Conservation (phyloP, 257 asterid species). For the Coffea canephora region DNA sequence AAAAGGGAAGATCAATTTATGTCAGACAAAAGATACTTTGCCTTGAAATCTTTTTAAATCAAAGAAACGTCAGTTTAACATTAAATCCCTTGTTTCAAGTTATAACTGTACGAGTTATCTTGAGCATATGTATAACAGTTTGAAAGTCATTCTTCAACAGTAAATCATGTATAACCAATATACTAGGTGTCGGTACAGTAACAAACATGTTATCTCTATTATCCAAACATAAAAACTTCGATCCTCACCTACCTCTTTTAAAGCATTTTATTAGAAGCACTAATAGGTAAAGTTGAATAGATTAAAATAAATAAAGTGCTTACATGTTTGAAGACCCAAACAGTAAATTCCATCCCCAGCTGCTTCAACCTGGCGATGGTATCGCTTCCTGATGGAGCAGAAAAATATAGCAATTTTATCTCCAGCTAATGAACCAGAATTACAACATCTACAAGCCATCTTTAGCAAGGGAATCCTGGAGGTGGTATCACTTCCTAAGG, state of each 20-base stretch:
- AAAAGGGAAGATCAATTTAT: background rate
- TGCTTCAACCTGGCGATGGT: conserved; percentile 93
- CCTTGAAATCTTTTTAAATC: background rate
- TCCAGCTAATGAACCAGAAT: background rate
- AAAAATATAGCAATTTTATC: background rate
- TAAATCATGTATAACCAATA: background rate
- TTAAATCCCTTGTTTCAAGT: background rate
- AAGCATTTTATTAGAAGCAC: background rate
- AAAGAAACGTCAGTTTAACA: background rate
- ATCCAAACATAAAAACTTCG: background rate
- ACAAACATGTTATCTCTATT: background rate
- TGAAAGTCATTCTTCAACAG: background rate
- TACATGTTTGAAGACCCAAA: conserved; percentile 99
- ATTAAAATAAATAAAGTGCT: conserved; percentile 28
- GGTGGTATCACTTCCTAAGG: background rate
- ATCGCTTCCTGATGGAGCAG: conserved; percentile 59
- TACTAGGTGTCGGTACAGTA: background rate
- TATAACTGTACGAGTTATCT: no score
- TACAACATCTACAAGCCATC: background rate
- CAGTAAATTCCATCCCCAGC: conserved; percentile 96
- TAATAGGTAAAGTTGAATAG: background rate
- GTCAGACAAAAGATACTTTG: background rate
- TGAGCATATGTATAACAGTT: background rate
- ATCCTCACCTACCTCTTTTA: no score
- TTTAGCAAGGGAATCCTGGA: no score